Percentiles rank a stretch among this genome's conserved stretches.
Evolutionary conservation across 2,329 filamentous ascomycete species (phyloP).

Genomic region (Fusarium nisikadoi): DNA sequence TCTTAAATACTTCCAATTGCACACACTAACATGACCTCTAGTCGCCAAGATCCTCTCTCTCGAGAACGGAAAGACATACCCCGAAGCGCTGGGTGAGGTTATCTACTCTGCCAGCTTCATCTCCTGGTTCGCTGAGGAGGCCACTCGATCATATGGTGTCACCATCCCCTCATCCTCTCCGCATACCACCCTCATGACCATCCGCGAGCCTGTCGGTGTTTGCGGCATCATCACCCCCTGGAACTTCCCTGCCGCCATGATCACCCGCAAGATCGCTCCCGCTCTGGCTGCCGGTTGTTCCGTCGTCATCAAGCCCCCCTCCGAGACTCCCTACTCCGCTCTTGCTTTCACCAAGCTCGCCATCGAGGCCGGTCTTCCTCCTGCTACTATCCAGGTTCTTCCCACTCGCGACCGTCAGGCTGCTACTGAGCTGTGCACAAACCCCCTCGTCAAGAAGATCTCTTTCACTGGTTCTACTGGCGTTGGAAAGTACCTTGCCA

Average conservation of each 20-base stretch:
- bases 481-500: conserved; percentile 71
- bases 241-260: conserved; percentile 47
- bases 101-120: conserved; percentile 65
- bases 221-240: conserved; percentile 59
- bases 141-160: conserved; percentile 65
- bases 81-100: conserved; percentile 64
- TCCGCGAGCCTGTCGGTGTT: conserved; percentile 63
- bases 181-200: conserved; percentile 73
- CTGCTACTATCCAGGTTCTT: conserved; percentile 44
- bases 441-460: conserved; percentile 60
- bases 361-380: conserved; percentile 76
- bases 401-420: conserved; percentile 46
- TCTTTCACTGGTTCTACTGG: conserved; percentile 75
- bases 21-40: not conserved
- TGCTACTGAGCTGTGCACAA: conserved; percentile 45
- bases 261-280: conserved; percentile 56
- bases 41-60: conserved; percentile 53
- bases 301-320: conserved; percentile 78
- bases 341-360: conserved; percentile 77
- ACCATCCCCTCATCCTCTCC: conserved; percentile 69
- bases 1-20: not conserved
- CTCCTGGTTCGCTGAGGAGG: conserved; percentile 66
- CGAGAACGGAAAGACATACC: conserved; percentile 67
- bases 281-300: conserved; percentile 80
- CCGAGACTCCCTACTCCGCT: conserved; percentile 79